Percentiles rank a stretch among this genome's conserved stretches.
phyloP scores from a whole-genome alignment of 2,329 filamentous ascomycete genomes.

The Sporothrix dimorphospora region DNA sequence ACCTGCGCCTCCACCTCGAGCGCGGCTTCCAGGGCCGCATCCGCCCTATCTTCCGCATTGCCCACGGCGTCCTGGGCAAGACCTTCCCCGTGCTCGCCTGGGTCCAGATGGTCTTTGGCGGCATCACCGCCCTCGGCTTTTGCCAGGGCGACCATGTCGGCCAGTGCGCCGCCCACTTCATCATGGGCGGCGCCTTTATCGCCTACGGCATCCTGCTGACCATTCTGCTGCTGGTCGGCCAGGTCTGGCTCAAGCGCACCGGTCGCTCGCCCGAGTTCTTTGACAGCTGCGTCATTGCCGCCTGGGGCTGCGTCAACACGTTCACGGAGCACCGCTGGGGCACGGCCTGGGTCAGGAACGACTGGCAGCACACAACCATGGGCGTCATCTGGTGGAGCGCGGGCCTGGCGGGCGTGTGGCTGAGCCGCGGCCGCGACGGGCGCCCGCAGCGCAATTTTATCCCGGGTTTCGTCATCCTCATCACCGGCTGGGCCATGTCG shows the following conservation, averaged over 20 bases:
- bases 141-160: conserved; percentile 89
- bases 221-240: conserved; percentile 83
- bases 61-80: conserved; percentile 84
- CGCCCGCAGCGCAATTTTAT: conserved; percentile 90
- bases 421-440: conserved; percentile 81
- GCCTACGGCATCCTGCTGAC: conserved; percentile 88
- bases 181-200: conserved; percentile 97
- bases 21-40: conserved; percentile 77
- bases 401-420: conserved; percentile 87
- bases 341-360: conserved; percentile 83
- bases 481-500: conserved; percentile 97
- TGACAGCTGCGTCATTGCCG: conserved; percentile 85
- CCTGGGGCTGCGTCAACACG: conserved; percentile 96
- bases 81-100: conserved; percentile 83
- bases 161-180: conserved; percentile 95
- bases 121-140: conserved; percentile 89
- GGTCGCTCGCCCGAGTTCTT: conserved; percentile 96
- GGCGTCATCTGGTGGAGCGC: conserved; percentile 99
- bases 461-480: conserved; percentile 83
- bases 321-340: conserved; percentile 98
- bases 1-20: conserved; percentile 87
- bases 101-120: conserved; percentile 95
- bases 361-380: conserved; percentile 98
- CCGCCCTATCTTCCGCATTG: conserved; percentile 69
- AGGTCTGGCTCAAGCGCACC: conserved; percentile 79